Percentiles rank a stretch among this genome's conserved stretches.
phyloP scores from a whole-genome alignment of 2,329 filamentous ascomycete species.

The Fusarium sarcochroum region DNA sequence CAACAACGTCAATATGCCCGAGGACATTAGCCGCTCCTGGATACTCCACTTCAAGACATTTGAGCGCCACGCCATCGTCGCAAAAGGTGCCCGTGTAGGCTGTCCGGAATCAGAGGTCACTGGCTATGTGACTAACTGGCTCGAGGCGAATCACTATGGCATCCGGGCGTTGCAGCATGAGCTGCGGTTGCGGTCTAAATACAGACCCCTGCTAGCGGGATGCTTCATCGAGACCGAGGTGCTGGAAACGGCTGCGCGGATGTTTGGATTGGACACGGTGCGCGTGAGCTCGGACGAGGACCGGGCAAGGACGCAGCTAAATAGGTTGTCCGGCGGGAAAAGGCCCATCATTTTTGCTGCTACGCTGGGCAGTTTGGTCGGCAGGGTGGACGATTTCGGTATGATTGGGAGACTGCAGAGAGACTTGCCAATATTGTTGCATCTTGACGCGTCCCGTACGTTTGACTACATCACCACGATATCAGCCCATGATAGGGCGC shows the following conservation, averaged over 20 bases:
- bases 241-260: neutral
- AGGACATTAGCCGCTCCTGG: neutral
- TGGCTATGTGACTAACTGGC: neutral
- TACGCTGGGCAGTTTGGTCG: neutral
- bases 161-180: neutral
- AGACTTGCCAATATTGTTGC: neutral
- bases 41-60: neutral
- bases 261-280: neutral
- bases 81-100: neutral
- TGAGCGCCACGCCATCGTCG: neutral
- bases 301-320: neutral
- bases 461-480: neutral
- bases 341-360: neutral
- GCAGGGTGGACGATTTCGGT: neutral
- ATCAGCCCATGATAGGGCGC: neutral
- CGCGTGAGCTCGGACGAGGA: neutral
- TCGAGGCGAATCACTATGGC: neutral
- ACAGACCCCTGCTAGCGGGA: neutral
- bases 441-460: neutral
- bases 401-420: neutral
- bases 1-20: neutral
- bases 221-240: neutral
- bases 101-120: neutral
- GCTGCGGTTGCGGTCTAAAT: neutral
- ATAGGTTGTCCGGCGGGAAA: neutral